phyloP scores from a whole-genome alignment of 352 stramenopile species.

The Phytophthora ramorum region DNA sequence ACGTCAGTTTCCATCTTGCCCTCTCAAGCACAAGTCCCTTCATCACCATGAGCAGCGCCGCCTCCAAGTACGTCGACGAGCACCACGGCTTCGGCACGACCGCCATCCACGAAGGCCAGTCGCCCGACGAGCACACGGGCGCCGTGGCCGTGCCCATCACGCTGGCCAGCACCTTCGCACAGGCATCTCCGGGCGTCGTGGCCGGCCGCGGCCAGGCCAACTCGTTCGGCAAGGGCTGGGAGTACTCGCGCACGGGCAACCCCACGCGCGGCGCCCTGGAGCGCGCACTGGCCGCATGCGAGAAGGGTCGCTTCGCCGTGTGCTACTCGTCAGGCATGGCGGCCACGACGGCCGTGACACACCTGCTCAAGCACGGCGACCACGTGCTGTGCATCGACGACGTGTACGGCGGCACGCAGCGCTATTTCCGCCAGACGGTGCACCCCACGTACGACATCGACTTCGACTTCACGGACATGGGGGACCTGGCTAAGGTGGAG shows the following conservation, averaged over 20 bases:
- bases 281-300: slow-evolving; percentile 90
- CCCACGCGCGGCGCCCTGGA: slow-evolving; percentile 96
- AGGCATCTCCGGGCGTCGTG: slow-evolving; percentile 78
- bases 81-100: slow-evolving; percentile 85
- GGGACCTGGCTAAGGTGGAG: slow-evolving; percentile 84
- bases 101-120: slow-evolving; percentile 86
- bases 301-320: slow-evolving; percentile 91
- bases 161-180: slow-evolving; percentile 92
- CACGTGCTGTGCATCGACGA: slow-evolving; percentile 96
- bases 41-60: slow-evolving; percentile 51
- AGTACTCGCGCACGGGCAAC: slow-evolving; percentile 96
- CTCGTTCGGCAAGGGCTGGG: slow-evolving; percentile 96
- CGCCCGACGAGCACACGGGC: slow-evolving; percentile 76
- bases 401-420: slow-evolving; percentile 96
- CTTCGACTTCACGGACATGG: slow-evolving; percentile 96
- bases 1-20: slow-evolving; percentile 35
- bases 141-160: slow-evolving; percentile 92
- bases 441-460: slow-evolving; percentile 91
- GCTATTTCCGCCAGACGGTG: slow-evolving; percentile 94
- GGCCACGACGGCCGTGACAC: slow-evolving; percentile 87
- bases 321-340: slow-evolving; percentile 92
- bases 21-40: slow-evolving; percentile 10
- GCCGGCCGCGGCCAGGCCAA: slow-evolving; percentile 77
- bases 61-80: slow-evolving; percentile 71
- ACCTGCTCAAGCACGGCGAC: slow-evolving; percentile 93